These are phyloP conservation scores for Aspergillus floridensis DNA, from an alignment of 2,329 filamentous ascomycete genomes.

Conservation along the genomic window DNA sequence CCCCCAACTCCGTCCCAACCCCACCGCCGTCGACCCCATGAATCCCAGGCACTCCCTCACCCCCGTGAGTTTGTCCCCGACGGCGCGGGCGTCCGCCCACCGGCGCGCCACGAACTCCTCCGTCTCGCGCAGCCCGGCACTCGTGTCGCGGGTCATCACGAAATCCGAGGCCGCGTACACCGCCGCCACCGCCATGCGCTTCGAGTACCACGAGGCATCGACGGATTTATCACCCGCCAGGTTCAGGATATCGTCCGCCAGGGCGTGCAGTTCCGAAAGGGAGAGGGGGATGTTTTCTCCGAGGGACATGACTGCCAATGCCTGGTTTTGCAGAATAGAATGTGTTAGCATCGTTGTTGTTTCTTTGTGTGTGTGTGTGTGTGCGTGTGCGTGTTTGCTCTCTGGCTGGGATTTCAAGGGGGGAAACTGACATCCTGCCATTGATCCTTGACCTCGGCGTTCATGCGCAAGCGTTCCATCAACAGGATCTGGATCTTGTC, in stretches of 20 bases:
- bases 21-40: conserved; percentile 71
- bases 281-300: conserved; percentile 73
- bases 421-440: conserved; percentile 75
- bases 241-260: conserved; percentile 92
- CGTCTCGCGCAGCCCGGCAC: conserved; percentile 70
- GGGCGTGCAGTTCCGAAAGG: conserved; percentile 71
- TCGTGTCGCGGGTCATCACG: conserved; percentile 89
- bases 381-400: too few species aligned
- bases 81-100: conserved; percentile 63
- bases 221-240: conserved; percentile 78
- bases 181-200: conserved; percentile 60
- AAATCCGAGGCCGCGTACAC: conserved; percentile 80
- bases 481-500: conserved; percentile 68
- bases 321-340: conserved; percentile 50
- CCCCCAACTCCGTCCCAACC: conserved; percentile 84
- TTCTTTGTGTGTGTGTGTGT: too few species aligned
- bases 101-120: conserved; percentile 75
- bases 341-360: neutral
- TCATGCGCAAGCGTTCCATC: conserved; percentile 74
- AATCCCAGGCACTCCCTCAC: conserved; percentile 79
- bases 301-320: conserved; percentile 85
- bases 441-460: conserved; percentile 66
- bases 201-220: conserved; percentile 85
- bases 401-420: too few species aligned
- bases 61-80: conserved; percentile 62